Base-by-base conservation (phyloP, 2,329 filamentous ascomycete genomes). In the Fusarium xylarioides region DNA sequence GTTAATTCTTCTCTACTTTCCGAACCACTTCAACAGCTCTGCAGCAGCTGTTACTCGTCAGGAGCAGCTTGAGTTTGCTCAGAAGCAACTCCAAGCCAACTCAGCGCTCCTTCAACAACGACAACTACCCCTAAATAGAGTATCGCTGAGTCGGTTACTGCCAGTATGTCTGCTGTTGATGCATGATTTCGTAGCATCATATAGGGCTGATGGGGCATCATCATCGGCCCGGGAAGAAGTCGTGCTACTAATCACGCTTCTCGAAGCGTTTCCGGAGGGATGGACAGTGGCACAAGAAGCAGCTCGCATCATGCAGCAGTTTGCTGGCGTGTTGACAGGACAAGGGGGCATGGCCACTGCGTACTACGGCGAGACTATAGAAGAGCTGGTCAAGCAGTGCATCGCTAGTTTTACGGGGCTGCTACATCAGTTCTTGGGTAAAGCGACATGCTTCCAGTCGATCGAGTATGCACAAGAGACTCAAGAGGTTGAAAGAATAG, bases 1-100 rank as follows among this genome's bases (percentile, higher is more conserved):
- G n/a, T 79, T 85, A 11, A 62, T 86, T 16, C 71, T 85, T 12
- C 79, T 85, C 12, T 83, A 85, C 74, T 85, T 82, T 49, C 84
- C 82, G 0, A 83, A 79, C 12, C 81, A 80, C 57, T 82, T 84
- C 74, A 85, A 83, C 74, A 79, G 80, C 18, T 78, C 76, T 11
- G 75, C 78, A 30, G 74, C 77, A 12, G 70, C 77, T 23, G 77
- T 82, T 6, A 77, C 79, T 11, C 73, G 75, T 4, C 63, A 73
- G 19, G 82, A 84, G 63, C 76, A 85, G 26, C 76, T 84, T 11
- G 78, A 79, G 21, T 81, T 83, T 64, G 80, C 81, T 7, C 83
- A 82, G 44, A 83, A 84, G 56, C 83, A 85, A 55, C 76, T 86
- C 4, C 83, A 85, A 63, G 80, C 81, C 10, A 85, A 80, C 19